These are phyloP conservation scores for Teratosphaeria zuluensis DNA, from an alignment of 2,329 filamentous ascomycete species.

Conservation along the genomic window DNA sequence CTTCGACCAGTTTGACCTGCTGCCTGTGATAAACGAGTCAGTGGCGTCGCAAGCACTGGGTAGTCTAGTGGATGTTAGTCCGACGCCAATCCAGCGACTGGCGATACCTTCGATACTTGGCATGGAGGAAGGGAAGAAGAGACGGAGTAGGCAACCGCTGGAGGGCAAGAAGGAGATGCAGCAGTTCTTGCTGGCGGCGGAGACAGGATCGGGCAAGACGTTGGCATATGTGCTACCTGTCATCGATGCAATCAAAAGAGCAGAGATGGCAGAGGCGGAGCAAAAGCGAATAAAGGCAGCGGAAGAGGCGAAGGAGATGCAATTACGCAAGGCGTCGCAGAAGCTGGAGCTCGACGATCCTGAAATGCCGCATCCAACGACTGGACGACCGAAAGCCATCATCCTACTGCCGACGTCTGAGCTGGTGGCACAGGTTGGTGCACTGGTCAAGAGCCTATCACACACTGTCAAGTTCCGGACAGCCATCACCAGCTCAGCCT, in stretches of 20 bases:
- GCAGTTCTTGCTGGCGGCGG: slow-evolving; percentile 77
- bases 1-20: slow-evolving; percentile 71
- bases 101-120: slow-evolving; percentile 75
- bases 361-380: slow-evolving; percentile 61
- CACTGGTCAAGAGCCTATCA: slow-evolving; percentile 69
- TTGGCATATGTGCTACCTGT: slow-evolving; percentile 81
- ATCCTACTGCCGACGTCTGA: slow-evolving; percentile 89
- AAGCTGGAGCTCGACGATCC: slow-evolving; percentile 48
- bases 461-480: slow-evolving; percentile 83
- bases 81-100: slow-evolving; percentile 81
- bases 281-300: slow-evolving; percentile 23
- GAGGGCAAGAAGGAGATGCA: slow-evolving; percentile 36
- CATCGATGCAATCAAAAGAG: slow-evolving; percentile 74
- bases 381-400: slow-evolving; percentile 70
- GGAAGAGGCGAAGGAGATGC: slow-evolving; percentile 12
- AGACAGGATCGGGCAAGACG: slow-evolving; percentile 96
- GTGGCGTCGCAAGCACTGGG: slow-evolving; percentile 64
- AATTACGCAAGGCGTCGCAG: slow-evolving; percentile 33
- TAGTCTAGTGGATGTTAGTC: slow-evolving; percentile 63
- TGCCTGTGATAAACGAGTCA: slow-evolving; percentile 61
- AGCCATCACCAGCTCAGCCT: slow-evolving; percentile 68
- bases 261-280: slow-evolving; percentile 48
- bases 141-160: slow-evolving; percentile 16
- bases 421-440: slow-evolving; percentile 77
- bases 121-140: slow-evolving; percentile 35